Conservation (phyloP, 73 alveolate species). For the Uronychia setigera region DNA sequence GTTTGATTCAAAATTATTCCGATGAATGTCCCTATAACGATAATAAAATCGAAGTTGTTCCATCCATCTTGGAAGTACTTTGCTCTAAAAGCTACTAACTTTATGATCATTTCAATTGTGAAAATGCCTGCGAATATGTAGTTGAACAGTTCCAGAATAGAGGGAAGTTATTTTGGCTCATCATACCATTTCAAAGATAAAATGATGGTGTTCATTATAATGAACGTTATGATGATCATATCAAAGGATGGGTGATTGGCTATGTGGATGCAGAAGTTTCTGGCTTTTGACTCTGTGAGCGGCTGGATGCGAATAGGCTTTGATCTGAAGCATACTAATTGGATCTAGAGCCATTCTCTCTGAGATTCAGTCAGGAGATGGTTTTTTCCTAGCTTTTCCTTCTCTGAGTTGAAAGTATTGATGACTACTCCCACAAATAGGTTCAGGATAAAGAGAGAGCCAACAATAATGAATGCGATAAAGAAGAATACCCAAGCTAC, state of each 20-base stretch:
- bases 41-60: conserved; percentile 22
- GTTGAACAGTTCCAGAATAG: conserved; percentile 64
- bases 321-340: conserved; percentile 30
- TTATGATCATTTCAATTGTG: conserved; percentile 63
- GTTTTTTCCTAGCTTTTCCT: conserved; percentile 40
- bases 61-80: background rate
- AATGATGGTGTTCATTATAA: conserved; percentile 36
- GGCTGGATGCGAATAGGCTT: conserved; percentile 34
- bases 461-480: conserved; percentile 51
- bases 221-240: conserved; percentile 24
- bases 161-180: conserved; percentile 10
- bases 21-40: conserved; percentile 1
- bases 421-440: conserved; percentile 74
- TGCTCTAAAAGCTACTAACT: conserved; percentile 6
- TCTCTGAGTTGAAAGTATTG: conserved; percentile 57
- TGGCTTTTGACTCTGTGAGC: conserved; percentile 26
- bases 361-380: conserved; percentile 36
- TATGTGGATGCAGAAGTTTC: conserved; percentile 22
- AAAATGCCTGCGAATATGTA: conserved; percentile 78
- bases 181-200: conserved; percentile 28
- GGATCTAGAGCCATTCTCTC: conserved; percentile 37
- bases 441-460: conserved; percentile 63
- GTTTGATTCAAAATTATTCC: conserved; percentile 30
- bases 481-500: conserved; percentile 17
- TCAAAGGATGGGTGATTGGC: conserved; percentile 37